Percentiles rank a stretch among this genome's conserved stretches.
These are phyloP conservation scores for Silybum marianum DNA, from an alignment of 129 eudicot species.

Conservation along the genomic window DNA sequence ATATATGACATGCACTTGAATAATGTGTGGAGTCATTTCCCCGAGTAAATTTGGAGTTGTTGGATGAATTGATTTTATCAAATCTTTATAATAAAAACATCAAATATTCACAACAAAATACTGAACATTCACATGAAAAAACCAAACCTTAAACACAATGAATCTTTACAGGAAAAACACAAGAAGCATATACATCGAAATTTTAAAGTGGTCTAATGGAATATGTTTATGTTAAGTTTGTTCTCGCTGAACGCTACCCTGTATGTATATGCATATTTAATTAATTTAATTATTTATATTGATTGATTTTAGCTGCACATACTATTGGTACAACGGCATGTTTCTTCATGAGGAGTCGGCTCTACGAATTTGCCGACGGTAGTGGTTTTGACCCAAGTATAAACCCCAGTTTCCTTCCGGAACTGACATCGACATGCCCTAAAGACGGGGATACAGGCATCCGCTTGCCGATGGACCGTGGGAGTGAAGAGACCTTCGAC, in stretches of 20 bases:
- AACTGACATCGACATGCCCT: conserved; percentile 51
- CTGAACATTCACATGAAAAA: neutral
- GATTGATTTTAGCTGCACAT: conserved; percentile 64
- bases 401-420: conserved; percentile 52
- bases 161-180: neutral
- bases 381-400: conserved; percentile 68
- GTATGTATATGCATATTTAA: neutral
- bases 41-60: neutral
- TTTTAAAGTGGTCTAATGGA: neutral
- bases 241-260: neutral
- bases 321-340: conserved; percentile 84
- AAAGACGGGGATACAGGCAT: conserved; percentile 35
- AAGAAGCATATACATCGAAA: neutral
- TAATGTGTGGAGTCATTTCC: no score
- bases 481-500: conserved; percentile 54
- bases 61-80: neutral
- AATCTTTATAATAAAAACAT: neutral
- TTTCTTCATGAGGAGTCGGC: conserved; percentile 63
- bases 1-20: no score
- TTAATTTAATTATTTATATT: neutral
- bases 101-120: neutral
- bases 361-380: conserved; percentile 47
- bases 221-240: neutral
- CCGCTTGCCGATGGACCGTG: conserved; percentile 56
- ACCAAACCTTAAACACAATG: neutral